These are phyloP conservation scores for Blastomyces percursus DNA, from an alignment of 2,329 filamentous ascomycete species.

Conservation along the genomic window DNA sequence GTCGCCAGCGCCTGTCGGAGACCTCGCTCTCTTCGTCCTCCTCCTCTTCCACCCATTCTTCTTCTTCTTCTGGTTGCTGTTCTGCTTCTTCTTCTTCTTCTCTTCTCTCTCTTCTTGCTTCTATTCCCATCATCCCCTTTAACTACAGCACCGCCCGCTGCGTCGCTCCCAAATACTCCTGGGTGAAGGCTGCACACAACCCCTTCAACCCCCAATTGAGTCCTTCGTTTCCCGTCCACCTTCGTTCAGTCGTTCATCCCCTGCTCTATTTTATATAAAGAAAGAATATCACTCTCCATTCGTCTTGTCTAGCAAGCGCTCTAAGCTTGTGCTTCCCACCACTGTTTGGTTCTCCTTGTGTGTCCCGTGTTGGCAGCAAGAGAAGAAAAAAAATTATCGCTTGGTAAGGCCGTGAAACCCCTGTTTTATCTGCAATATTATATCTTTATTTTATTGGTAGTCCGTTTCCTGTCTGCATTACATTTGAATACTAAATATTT, in stretches of 20 bases:
- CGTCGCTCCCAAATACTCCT: too few relatives aligned
- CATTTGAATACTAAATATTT: background rate
- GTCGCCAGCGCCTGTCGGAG: background rate
- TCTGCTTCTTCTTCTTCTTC: conserved; percentile 5
- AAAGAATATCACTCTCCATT: background rate
- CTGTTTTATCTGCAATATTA: conserved; percentile 9
- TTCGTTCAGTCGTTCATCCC: background rate
- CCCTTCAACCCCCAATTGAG: background rate
- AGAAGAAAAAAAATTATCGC: background rate
- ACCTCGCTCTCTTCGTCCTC: background rate
- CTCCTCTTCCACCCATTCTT: conserved; percentile 8
- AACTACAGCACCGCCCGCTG: too few relatives aligned
- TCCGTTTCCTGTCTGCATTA: background rate
- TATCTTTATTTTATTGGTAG: background rate
- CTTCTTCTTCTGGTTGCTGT: conserved; percentile 19
- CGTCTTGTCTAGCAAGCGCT: background rate
- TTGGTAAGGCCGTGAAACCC: conserved; percentile 4
- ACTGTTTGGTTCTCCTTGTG: background rate
- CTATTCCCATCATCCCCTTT: conserved; percentile 8
- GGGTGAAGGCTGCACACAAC: background rate
- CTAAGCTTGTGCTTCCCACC: background rate
- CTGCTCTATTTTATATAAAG: background rate
- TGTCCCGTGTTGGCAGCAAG: background rate
- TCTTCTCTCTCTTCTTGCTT: conserved; percentile 25
- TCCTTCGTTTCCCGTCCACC: background rate